Base-by-base conservation (phyloP, 2,329 filamentous ascomycete genomes). In the Venturia effusa region DNA sequence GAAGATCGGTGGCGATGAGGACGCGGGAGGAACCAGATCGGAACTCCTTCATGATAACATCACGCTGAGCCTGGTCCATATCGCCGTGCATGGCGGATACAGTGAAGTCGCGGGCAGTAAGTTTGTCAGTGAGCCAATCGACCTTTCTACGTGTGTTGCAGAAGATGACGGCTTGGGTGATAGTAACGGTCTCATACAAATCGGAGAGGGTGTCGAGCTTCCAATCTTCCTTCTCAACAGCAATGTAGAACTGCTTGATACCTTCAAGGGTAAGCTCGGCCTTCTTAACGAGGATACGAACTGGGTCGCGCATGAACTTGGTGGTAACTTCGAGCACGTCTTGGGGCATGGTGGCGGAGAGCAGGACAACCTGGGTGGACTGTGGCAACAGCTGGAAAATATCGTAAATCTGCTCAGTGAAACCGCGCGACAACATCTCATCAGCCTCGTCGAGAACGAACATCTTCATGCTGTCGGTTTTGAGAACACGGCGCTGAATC, bases 41-140 rank as follows among this genome's bases (percentile, higher is more conserved):
- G 89, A 99, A 99, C 84, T 99, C 94, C 87, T 99, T 96, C 94
- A 99, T 99, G 80, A 99, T 99, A 76, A 96, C 84, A 79, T 97
- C 94, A 86, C 94, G 92, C 84, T 97, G 92, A 74, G 81, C 82
- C 83, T 97, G 92, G 79, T 96, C 92, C 94, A 99, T 99, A 76
- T 99, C 94, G 78, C 94, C 94, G 85, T 99, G 94, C 94, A 99
- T 97, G 81, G 93, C 92, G 45, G 93, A 97, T 78, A 99, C 94
- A 68, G 94, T 97, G 84, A 99, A 99, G 82, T 99, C 93, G 83
- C 92, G 91, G 73, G 90, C 89, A 73, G 91, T 95, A 77, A 99
- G 92, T 88, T 97, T 97, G 82, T 97, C 93, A 71, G 94, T 97
- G 73, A 99, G 89, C 94, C 94, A 99, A 84, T 99, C 94, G 74